Conservation (phyloP, 495 filamentous ascomycete genomes). For the Podospora appendiculata region DNA sequence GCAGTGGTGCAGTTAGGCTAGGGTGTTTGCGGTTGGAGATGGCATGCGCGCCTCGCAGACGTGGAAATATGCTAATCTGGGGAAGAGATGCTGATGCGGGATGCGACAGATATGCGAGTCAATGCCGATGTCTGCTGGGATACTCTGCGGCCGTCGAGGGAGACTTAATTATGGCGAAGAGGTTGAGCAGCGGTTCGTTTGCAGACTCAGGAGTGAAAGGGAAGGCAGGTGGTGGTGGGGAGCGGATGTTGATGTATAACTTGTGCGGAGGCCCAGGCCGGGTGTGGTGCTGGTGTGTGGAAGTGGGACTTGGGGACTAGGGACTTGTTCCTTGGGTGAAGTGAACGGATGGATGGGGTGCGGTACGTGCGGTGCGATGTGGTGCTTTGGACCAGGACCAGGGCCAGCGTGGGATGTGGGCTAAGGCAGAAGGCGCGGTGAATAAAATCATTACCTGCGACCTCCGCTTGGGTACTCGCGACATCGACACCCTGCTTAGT, state of each 20-base stretch:
- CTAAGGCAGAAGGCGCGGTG: conserved; percentile 11
- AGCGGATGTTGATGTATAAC: conserved; percentile 27
- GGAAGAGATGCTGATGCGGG: not conserved
- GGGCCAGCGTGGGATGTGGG: conserved; percentile 15
- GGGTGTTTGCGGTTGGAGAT: not conserved
- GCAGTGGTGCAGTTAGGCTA: not conserved
- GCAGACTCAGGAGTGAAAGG: conserved; percentile 8
- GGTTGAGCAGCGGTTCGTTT: conserved; percentile 9
- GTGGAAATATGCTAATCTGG: not conserved
- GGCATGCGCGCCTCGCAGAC: not conserved
- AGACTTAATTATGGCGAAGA: not conserved
- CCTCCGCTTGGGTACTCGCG: conserved; percentile 14
- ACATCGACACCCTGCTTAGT: conserved; percentile 7
- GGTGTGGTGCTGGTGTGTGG: conserved; percentile 6
- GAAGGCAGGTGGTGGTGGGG: conserved; percentile 23
- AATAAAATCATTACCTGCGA: conserved; percentile 13
- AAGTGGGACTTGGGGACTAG: not conserved
- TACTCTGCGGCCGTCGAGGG: not conserved
- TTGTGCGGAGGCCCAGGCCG: conserved; percentile 14
- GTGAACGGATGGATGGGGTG: not conserved
- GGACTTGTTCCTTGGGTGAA: too few relatives aligned
- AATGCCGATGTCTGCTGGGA: not conserved
- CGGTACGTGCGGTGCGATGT: not conserved
- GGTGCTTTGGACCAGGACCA: conserved; percentile 1
- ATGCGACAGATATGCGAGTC: not conserved